A percentile compares a stretch with the other conserved stretches of the same genome.
phyloP scores from a whole-genome alignment of 805 yeast genomes.

The Lipomyces spencermartinsiae region DNA sequence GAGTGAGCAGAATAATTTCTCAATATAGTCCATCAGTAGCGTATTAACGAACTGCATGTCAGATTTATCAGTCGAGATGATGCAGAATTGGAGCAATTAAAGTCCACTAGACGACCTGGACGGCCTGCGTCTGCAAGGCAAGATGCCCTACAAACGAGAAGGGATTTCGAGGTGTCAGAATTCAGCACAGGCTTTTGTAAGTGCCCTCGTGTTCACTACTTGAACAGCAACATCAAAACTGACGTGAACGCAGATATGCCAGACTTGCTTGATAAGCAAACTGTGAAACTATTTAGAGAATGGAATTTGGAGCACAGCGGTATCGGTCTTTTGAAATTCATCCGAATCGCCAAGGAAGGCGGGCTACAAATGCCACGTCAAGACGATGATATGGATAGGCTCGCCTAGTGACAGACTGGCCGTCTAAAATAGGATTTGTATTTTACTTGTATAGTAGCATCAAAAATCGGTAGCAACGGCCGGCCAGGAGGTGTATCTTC shows the following conservation, averaged over 20 bases:
- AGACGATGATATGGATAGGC: not conserved
- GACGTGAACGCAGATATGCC: constrained; percentile 55
- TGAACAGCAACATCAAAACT: constrained; percentile 42
- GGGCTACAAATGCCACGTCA: constrained; percentile 25
- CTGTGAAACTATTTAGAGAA: constrained; percentile 62
- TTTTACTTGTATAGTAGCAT: not conserved
- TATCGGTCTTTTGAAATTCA: constrained; percentile 63
- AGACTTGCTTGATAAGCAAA: constrained; percentile 65
- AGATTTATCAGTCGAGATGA: constrained; percentile 67
- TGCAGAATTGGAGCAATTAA: constrained; percentile 71
- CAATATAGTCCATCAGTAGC: not conserved
- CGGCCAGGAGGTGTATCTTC: not conserved
- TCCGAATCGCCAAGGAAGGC: constrained; percentile 43
- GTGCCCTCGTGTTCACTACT: constrained; percentile 15
- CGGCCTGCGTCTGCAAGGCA: constrained; percentile 82
- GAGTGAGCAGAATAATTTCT: constrained; percentile 47
- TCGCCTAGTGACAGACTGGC: not conserved
- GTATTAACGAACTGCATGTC: not conserved
- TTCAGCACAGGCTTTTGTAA: constrained; percentile 66
- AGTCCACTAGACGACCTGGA: constrained; percentile 76
- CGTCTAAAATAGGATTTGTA: not conserved
- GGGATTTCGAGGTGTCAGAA: constrained; percentile 65
- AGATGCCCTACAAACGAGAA: constrained; percentile 65
- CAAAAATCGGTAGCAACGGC: not conserved
- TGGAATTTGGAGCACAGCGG: constrained; percentile 92